These are phyloP conservation scores for Boletus nobilissimus DNA, from an alignment of 1,284 basidiomycete species.

Conservation along the genomic window DNA sequence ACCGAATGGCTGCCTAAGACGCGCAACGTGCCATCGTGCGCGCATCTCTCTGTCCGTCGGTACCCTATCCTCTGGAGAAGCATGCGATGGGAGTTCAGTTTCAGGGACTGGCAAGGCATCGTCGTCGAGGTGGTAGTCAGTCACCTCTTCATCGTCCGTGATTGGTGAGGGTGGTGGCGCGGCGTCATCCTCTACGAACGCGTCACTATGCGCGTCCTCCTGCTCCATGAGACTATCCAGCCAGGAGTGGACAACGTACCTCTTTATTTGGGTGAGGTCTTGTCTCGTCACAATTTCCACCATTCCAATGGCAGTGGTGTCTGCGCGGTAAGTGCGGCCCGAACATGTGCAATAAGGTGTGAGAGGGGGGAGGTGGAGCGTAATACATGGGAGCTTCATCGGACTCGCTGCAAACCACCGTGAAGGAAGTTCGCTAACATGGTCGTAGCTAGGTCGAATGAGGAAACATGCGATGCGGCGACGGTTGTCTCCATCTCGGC, in stretches of 20 bases:
- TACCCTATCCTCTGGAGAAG: not conserved
- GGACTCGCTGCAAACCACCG: not conserved
- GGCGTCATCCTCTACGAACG: too few species aligned
- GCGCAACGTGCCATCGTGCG: not conserved
- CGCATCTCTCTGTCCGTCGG: not conserved
- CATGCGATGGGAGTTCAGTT: not conserved
- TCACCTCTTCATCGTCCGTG: not conserved
- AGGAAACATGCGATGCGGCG: not conserved
- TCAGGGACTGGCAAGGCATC: not conserved
- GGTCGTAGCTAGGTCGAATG: not conserved
- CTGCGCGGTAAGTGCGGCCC: not conserved
- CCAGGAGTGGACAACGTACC: not conserved
- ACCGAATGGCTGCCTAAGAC: not conserved
- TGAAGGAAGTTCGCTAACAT: not conserved
- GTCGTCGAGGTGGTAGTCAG: not conserved
- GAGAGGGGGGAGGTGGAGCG: not conserved
- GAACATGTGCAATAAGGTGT: not conserved
- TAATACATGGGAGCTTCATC: slow-evolving; percentile 2
- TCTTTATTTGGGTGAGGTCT: not conserved
- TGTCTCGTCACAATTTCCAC: not conserved
- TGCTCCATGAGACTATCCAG: not conserved
- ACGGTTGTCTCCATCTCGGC: not conserved
- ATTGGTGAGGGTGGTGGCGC: not conserved
- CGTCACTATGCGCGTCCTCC: not conserved
- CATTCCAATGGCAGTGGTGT: not conserved